Evolutionary conservation across 2,329 filamentous ascomycete species (phyloP).

Genomic region (Trichoderma koningiopsis): DNA sequence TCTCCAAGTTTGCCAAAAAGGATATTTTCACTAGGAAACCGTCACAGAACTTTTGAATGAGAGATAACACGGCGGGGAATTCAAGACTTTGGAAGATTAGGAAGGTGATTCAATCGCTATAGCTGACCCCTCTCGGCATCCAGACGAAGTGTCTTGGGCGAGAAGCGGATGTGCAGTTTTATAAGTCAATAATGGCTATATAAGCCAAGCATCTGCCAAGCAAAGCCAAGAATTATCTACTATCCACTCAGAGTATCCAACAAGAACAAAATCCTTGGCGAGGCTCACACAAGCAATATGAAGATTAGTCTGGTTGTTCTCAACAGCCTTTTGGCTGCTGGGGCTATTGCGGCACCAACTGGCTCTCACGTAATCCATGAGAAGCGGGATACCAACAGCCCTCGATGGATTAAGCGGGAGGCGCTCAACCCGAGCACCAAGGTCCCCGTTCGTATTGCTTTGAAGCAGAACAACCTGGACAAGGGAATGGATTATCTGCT

Average conservation of each 20-base stretch:
- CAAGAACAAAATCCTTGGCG: background rate
- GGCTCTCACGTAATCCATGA: slow-evolving; percentile 39
- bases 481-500: slow-evolving; percentile 47
- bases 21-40: background rate
- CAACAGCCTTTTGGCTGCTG: slow-evolving; percentile 30
- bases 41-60: slow-evolving; percentile 5
- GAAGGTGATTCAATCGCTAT: slow-evolving; percentile 1
- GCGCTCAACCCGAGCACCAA: slow-evolving; percentile 27
- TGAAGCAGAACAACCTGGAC: slow-evolving; percentile 50
- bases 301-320: slow-evolving; percentile 29
- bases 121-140: background rate
- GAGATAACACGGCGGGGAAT: background rate
- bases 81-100: background rate
- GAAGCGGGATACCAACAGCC: slow-evolving; percentile 30
- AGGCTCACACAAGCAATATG: slow-evolving; percentile 24
- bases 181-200: background rate
- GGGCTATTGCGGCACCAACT: slow-evolving; percentile 28
- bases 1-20: background rate
- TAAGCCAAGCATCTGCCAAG: background rate
- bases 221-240: background rate
- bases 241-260: background rate
- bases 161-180: background rate
- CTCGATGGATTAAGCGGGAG: slow-evolving; percentile 34
- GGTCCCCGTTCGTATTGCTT: slow-evolving; percentile 47
- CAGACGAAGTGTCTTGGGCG: background rate